Evolutionary conservation across 2,329 filamentous ascomycete genomes (phyloP).

Genomic region (Fusarium siculi): DNA sequence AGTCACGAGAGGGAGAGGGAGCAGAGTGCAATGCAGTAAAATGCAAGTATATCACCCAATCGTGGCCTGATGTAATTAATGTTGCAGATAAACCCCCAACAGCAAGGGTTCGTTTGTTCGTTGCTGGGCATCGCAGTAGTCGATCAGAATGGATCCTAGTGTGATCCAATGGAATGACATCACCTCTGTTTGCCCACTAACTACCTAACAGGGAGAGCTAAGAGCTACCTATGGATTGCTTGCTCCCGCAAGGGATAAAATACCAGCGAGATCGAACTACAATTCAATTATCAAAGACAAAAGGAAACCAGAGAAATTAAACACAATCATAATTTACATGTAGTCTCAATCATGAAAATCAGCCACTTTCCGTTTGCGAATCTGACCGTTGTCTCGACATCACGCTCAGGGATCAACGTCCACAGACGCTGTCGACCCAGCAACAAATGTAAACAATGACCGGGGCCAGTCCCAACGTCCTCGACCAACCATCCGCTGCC

Average conservation of each 20-base stretch:
- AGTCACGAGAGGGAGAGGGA: not conserved
- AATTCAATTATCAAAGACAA: conserved; percentile 7
- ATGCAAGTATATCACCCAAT: not conserved
- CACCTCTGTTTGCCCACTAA: conserved; percentile 12
- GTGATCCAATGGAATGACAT: conserved; percentile 35
- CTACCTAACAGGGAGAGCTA: not conserved
- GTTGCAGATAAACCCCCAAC: conserved; percentile 4
- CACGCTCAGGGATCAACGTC: conserved; percentile 14
- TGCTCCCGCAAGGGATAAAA: conserved; percentile 6
- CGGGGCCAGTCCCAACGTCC: conserved; percentile 31
- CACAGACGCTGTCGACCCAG: conserved; percentile 44
- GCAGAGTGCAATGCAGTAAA: not conserved
- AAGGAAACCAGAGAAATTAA: not conserved
- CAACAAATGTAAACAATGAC: conserved; percentile 52
- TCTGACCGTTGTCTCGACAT: conserved; percentile 29
- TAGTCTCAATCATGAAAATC: not conserved
- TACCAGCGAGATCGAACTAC: conserved; percentile 16
- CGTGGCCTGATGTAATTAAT: conserved; percentile 1
- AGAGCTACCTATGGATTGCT: conserved; percentile 8
- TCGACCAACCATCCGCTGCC: conserved; percentile 48
- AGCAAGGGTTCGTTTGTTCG: not conserved
- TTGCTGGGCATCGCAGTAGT: conserved; percentile 26
- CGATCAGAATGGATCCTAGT: not conserved
- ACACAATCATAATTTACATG: not conserved
- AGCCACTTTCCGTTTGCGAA: conserved; percentile 23